phyloP scores from a whole-genome alignment of 495 filamentous ascomycete species.

The Talaromyces trachyspermus region DNA sequence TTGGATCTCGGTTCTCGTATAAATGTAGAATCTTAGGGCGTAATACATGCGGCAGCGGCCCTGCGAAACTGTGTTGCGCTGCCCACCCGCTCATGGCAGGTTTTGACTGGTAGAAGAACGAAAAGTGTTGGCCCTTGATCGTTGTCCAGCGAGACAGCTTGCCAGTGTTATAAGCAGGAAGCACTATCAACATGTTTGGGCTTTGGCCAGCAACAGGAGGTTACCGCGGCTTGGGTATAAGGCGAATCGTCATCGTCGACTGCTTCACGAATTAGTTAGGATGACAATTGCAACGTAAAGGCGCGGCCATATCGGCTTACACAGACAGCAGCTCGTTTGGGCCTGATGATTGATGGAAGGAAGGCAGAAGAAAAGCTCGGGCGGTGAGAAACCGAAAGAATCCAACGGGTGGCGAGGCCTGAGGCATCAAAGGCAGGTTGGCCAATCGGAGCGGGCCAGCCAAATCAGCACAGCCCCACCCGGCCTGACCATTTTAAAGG shows the following conservation, averaged over 20 bases:
- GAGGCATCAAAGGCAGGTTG: neutral
- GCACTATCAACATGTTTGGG: neutral
- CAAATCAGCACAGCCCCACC: constrained; percentile 4
- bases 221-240: neutral
- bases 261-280: too few relatives aligned
- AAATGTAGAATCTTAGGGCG: constrained; percentile 31
- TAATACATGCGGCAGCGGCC: constrained; percentile 1
- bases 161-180: neutral
- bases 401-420: neutral
- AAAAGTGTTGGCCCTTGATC: neutral
- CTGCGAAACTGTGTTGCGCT: neutral
- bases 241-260: neutral
- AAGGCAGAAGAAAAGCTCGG: too few relatives aligned
- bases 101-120: neutral
- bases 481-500: constrained; percentile 1
- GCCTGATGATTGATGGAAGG: too few relatives aligned
- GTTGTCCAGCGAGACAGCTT: neutral
- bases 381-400: neutral
- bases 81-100: neutral
- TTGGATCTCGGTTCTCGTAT: constrained; percentile 23
- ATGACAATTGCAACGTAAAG: too few relatives aligned
- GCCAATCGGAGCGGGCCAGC: neutral
- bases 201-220: neutral
- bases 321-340: too few relatives aligned
- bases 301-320: too few relatives aligned